A percentile compares a stretch with the other conserved stretches of the same genome.
Conservation (phyloP, 2,329 filamentous ascomycete species). For the Cladosporium cucumerinum region DNA sequence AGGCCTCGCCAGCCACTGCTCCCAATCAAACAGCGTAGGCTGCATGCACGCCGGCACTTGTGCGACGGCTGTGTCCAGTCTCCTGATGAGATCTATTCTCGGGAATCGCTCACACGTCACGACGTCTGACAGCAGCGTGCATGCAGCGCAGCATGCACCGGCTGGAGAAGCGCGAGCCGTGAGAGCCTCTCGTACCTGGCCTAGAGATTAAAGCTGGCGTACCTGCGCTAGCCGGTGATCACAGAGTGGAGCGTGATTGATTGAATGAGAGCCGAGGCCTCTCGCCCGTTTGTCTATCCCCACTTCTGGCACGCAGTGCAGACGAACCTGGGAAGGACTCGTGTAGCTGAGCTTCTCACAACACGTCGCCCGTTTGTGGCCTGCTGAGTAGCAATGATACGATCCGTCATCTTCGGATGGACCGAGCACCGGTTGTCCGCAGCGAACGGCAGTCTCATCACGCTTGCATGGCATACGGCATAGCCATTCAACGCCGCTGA, state of each 20-base stretch:
- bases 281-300: background rate
- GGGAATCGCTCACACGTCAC: constrained; percentile 10
- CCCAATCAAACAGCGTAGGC: constrained; percentile 2
- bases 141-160: background rate
- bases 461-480: constrained; percentile 2
- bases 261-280: constrained; percentile 2
- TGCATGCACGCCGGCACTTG: constrained; percentile 2
- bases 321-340: background rate
- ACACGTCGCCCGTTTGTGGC: background rate
- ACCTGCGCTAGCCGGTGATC: constrained; percentile 15
- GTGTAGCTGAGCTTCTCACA: background rate
- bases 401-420: background rate
- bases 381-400: background rate
- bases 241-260: background rate
- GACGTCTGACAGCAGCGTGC: constrained; percentile 9
- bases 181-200: constrained; percentile 7
- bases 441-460: constrained; percentile 3
- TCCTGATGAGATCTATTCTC: constrained; percentile 6
- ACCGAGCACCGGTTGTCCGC: constrained; percentile 3
- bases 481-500: background rate
- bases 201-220: constrained; percentile 2
- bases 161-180: background rate
- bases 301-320: background rate
- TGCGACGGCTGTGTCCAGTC: constrained; percentile 10
- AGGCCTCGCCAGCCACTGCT: background rate